phyloP scores from a whole-genome alignment of 2,329 filamentous ascomycete species.

The Endothia cerciana region DNA sequence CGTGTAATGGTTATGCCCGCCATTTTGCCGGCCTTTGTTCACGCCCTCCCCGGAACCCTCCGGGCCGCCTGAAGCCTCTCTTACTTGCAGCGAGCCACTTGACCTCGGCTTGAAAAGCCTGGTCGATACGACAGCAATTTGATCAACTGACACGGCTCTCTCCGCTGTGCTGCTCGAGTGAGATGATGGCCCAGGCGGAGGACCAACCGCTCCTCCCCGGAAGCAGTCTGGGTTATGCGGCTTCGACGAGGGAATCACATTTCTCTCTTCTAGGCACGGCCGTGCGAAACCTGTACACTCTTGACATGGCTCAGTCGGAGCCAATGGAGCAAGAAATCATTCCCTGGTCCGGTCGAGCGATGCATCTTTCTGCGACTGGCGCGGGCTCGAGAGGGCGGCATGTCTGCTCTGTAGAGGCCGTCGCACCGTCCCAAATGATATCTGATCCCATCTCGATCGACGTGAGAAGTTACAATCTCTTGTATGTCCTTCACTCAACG shows the following conservation, averaged over 20 bases:
- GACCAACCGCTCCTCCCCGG: neutral
- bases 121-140: neutral
- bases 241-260: neutral
- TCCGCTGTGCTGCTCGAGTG: neutral
- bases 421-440: too few species aligned
- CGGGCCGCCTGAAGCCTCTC: too few species aligned
- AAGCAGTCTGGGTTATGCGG: neutral
- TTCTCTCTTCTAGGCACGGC: neutral
- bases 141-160: neutral
- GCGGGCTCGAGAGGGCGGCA: too few species aligned
- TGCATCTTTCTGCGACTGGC: too few species aligned
- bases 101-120: neutral
- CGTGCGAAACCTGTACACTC: too few species aligned
- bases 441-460: too few species aligned
- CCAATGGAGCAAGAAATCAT: too few species aligned
- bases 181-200: neutral
- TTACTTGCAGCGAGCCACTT: neutral
- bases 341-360: too few species aligned
- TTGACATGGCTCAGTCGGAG: too few species aligned
- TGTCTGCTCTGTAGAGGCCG: too few species aligned
- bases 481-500: too few species aligned
- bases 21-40: neutral
- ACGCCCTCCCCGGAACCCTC: neutral
- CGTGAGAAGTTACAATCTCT: too few species aligned
- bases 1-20: slow-evolving; percentile 18